Evolutionary conservation across 1,284 basidiomycete genomes (phyloP).

Genomic region (Apiotrichum gamsii): DNA sequence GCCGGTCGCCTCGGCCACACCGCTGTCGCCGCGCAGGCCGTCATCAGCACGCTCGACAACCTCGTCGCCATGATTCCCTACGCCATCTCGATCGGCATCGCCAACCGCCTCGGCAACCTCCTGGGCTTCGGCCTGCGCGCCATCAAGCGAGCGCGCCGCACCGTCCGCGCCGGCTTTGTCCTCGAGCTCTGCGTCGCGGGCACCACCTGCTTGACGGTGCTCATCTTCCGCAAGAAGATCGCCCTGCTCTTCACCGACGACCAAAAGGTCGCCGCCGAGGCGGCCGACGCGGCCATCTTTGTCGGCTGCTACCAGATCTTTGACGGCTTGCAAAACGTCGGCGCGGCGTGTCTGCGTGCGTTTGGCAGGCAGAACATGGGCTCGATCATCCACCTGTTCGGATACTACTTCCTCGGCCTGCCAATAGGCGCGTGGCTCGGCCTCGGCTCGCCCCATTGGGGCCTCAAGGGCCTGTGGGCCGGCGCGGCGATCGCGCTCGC

Average conservation of each 20-base stretch:
- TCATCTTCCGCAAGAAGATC: constrained; percentile 18
- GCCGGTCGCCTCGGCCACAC: constrained; percentile 27
- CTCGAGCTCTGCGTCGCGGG: constrained; percentile 19
- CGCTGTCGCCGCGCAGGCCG: constrained; percentile 29
- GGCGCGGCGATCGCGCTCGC: constrained; percentile 23
- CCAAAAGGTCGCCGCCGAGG: constrained; percentile 17
- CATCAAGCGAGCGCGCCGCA: constrained; percentile 18
- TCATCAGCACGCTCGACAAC: constrained; percentile 20
- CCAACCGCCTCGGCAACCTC: constrained; percentile 28
- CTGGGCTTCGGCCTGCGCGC: constrained; percentile 25
- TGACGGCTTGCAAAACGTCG: constrained; percentile 27
- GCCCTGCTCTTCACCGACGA: constrained; percentile 23
- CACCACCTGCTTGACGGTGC: constrained; percentile 12
- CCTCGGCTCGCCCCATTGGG: constrained; percentile 17
- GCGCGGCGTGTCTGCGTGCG: constrained; percentile 27
- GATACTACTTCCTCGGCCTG: constrained; percentile 25
- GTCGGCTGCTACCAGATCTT: constrained; percentile 22
- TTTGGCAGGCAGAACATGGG: constrained; percentile 27
- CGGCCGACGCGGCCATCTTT: constrained; percentile 19
- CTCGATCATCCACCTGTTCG: constrained; percentile 21
- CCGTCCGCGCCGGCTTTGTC: constrained; percentile 22
- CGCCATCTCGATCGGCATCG: constrained; percentile 21
- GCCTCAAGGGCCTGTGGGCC: constrained; percentile 28
- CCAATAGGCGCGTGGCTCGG: constrained; percentile 25
- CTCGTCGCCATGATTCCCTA: constrained; percentile 20